Percentiles rank a stretch among this genome's conserved stretches.
Evolutionary conservation across 192 early-diverging fungal species (phyloP).

Genomic region (Backusella parvicylindrica): DNA sequence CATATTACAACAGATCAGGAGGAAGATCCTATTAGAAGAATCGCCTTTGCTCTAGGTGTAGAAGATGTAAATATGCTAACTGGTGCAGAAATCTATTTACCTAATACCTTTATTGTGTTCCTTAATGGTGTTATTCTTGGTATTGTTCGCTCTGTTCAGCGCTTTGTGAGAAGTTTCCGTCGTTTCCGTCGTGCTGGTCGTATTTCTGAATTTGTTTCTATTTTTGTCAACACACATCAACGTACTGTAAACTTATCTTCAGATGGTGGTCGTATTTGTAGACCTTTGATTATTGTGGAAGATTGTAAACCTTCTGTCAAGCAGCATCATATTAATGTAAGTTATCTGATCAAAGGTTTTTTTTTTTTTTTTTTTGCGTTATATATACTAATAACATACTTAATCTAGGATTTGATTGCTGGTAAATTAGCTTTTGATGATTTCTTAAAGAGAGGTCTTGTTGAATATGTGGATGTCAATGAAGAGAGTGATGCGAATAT

Average conservation of each 20-base stretch:
- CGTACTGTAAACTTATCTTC: conserved; percentile 87
- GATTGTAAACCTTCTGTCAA: conserved; percentile 68
- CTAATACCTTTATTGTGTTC: conserved; percentile 81
- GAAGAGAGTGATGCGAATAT: conserved; percentile 97
- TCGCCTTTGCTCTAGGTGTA: conserved; percentile 85
- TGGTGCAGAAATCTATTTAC: conserved; percentile 82
- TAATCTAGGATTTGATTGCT: conserved; percentile 40
- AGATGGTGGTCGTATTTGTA: conserved; percentile 95
- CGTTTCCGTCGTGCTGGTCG: conserved; percentile 81
- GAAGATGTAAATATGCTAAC: conserved; percentile 90
- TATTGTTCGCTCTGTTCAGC: conserved; percentile 72
- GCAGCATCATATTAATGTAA: conserved; percentile 59
- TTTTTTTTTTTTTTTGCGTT: not conserved
- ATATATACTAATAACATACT: not conserved
- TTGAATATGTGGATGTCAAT: conserved; percentile 97
- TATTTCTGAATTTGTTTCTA: conserved; percentile 86
- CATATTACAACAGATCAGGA: conserved; percentile 97
- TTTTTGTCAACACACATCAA: conserved; percentile 82
- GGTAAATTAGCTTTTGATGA: conserved; percentile 81
- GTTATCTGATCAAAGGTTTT: not conserved
- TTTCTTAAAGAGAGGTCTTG: conserved; percentile 82
- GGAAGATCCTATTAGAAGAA: conserved; percentile 70
- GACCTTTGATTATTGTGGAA: conserved; percentile 93
- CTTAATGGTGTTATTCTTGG: conserved; percentile 94
- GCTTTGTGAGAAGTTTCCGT: conserved; percentile 88